phyloP scores from a whole-genome alignment of 805 yeast genomes.

The Torulaspora quercuum region DNA sequence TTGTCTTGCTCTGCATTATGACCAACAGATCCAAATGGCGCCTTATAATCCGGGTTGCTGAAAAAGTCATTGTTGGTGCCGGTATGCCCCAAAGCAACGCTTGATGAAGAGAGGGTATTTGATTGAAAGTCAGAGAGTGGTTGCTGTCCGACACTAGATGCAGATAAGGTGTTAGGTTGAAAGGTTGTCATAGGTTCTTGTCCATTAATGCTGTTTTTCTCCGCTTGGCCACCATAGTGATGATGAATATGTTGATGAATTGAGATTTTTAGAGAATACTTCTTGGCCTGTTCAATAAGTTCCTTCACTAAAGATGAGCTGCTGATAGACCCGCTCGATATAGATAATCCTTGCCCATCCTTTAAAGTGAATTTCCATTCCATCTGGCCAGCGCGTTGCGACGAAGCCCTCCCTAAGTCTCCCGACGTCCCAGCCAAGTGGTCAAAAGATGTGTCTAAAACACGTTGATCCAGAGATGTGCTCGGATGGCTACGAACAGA shows the following conservation, averaged over 20 bases:
- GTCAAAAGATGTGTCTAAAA: neutral
- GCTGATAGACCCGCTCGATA: slow-evolving; percentile 50
- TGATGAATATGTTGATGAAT: slow-evolving; percentile 86
- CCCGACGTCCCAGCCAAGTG: neutral
- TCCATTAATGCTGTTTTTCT: slow-evolving; percentile 7
- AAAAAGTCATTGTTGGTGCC: slow-evolving; percentile 5
- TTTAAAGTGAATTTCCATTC: slow-evolving; percentile 63
- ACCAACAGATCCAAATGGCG: slow-evolving; percentile 5
- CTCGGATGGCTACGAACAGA: neutral
- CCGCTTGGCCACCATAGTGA: slow-evolving; percentile 53
- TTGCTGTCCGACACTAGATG: neutral
- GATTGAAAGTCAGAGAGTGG: neutral
- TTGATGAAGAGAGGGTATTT: neutral
- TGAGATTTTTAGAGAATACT: slow-evolving; percentile 55
- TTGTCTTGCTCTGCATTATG: slow-evolving; percentile 7
- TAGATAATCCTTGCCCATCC: slow-evolving; percentile 44
- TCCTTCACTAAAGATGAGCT: slow-evolving; percentile 53
- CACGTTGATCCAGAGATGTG: slow-evolving; percentile 1
- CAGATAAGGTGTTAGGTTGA: neutral
- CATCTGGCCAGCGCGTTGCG: slow-evolving; percentile 27
- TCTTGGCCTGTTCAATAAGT: slow-evolving; percentile 58
- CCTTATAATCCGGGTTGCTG: slow-evolving; percentile 14
- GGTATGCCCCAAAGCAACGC: slow-evolving; percentile 1
- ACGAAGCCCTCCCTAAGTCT: slow-evolving; percentile 1
- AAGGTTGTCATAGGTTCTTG: slow-evolving; percentile 5